These are phyloP conservation scores for Solanum verrucosum DNA, from an alignment of 257 asterid species.

Conservation along the genomic window DNA sequence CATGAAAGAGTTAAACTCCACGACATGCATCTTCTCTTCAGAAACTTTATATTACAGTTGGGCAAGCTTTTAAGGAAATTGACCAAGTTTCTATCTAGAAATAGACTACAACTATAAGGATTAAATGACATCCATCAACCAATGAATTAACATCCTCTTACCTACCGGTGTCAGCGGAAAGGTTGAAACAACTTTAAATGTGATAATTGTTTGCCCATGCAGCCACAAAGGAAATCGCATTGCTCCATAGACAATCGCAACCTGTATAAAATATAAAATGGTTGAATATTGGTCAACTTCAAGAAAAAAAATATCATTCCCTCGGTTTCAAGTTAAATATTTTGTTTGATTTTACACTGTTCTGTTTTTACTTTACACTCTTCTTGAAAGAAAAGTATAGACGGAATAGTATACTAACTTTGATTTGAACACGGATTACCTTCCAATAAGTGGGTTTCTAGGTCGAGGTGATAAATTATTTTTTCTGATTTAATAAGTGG, in stretches of 20 bases:
- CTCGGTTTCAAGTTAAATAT: background rate
- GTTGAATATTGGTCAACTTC: background rate
- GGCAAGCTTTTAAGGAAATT: background rate
- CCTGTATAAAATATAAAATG: slow-evolving; percentile 29
- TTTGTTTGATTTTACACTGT: background rate
- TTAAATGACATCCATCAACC: background rate
- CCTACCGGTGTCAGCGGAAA: slow-evolving; percentile 88
- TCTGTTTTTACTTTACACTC: background rate
- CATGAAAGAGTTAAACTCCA: background rate
- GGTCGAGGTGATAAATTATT: background rate
- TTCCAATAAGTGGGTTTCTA: background rate
- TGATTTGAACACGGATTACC: background rate
- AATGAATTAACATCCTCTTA: slow-evolving; percentile 24
- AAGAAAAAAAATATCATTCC: background rate
- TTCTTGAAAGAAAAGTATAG: background rate
- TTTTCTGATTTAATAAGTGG: background rate
- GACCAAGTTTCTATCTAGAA: background rate
- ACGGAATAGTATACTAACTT: background rate
- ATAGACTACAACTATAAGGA: background rate
- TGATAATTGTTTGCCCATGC: slow-evolving; percentile 72
- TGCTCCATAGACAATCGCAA: slow-evolving; percentile 82
- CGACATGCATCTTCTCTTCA: background rate
- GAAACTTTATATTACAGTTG: background rate
- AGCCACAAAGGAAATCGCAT: slow-evolving; percentile 93
- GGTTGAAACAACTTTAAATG: slow-evolving; percentile 68